Evolutionary conservation across 2,329 filamentous ascomycete genomes (phyloP), one percentile per base, ranked within the genome.

Genomic region (Pseudocercospora fijiensis): DNA sequence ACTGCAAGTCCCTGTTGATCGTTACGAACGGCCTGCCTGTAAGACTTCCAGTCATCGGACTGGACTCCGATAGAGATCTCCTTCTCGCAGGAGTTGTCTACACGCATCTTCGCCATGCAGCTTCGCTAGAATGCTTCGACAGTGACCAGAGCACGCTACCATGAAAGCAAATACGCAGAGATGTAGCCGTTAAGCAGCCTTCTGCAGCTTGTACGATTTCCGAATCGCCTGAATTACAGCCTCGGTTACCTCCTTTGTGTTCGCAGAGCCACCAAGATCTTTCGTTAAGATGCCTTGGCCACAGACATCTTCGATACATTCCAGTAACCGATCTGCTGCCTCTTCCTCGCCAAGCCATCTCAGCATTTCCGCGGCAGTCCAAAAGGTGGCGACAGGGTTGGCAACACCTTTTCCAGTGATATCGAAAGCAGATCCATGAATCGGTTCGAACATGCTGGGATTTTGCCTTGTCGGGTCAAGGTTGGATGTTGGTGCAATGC

Each of bases 401-500:
- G 72, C 72, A 70, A 96, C 89, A 65, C 84, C 84, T 71, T 84
- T 84, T 4, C 84, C 84, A 0, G 82, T 82, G 57, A 86, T 86
- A 65, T 86, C 84, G 65, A 85, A 85, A 0, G 84, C 84, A 4
- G 81, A 84, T 1, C 84, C 84, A 45, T 72, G 70, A 60, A 87
- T 86, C 0, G 85, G 85, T 76, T 87, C 85, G 64, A 87, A 87
- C 83, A 87, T 86, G 60, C 80, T 83, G 0, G 86, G 86, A 64
- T 86, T 83, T 33, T 82, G 72, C 11, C 84, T 78, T 0, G 83
- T 86, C 0, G 88, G 87, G 68, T 90, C 88, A 0, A 90, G 78
- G 69, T 90, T 91, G 41, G 83, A 86, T 0, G 88, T 89, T 2
- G 88, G 88, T 1, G 88, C 88, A 65, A 91, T 90, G 6, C 88